Evolutionary conservation across 345 rosid genomes (phyloP).

Genomic region (Salix koriyanagi): DNA sequence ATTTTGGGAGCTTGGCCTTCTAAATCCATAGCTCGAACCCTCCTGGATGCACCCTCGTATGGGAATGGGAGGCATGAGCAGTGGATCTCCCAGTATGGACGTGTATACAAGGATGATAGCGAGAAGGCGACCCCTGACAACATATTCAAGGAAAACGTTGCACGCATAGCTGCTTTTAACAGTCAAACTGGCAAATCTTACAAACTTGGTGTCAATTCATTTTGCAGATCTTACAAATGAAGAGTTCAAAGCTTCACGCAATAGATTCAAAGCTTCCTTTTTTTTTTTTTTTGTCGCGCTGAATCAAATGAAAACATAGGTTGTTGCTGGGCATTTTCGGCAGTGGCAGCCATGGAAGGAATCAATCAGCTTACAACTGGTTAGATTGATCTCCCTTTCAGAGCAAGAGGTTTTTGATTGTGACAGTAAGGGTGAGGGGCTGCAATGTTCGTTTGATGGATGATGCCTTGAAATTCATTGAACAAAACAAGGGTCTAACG

Average conservation of each 20-base stretch:
- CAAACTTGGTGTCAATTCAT: conserved; percentile 3
- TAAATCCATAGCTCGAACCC: background rate
- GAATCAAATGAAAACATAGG: conserved; percentile 13
- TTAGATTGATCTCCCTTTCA: conserved; percentile 29
- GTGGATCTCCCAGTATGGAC: conserved; percentile 2
- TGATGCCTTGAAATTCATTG: conserved; percentile 27
- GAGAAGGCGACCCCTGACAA: conserved; percentile 8
- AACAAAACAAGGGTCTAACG: conserved; percentile 20
- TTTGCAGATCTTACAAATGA: conserved; percentile 15
- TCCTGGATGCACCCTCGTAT: background rate
- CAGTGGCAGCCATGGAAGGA: conserved; percentile 51
- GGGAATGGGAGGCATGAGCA: background rate
- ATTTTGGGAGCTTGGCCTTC: conserved; percentile 5
- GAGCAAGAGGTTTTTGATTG: conserved; percentile 45
- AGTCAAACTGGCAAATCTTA: background rate
- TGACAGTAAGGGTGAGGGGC: conserved; percentile 19
- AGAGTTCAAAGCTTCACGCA: conserved; percentile 5
- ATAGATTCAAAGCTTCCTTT: background rate
- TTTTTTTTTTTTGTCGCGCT: too few relatives aligned
- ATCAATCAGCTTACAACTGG: conserved; percentile 22
- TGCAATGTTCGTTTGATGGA: conserved; percentile 33
- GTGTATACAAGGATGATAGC: conserved; percentile 9
- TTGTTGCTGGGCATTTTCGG: conserved; percentile 50
- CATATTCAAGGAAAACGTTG: conserved; percentile 8
- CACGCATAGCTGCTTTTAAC: background rate